Base-by-base conservation (phyloP, 1,284 basidiomycete species). In the Kwoniella shivajii region DNA sequence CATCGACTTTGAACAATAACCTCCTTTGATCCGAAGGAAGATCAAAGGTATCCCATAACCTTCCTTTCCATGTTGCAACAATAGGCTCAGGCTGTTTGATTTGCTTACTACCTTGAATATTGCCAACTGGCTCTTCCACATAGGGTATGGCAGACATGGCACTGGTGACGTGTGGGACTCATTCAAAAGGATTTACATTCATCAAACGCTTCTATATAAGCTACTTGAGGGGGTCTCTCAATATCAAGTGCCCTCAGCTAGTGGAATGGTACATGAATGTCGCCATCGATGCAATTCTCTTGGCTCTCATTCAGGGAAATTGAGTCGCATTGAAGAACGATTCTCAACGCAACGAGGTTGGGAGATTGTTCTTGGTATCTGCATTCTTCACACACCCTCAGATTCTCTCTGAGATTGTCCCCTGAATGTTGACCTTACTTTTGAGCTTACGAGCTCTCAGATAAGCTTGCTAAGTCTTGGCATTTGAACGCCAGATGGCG, bases 1-100 rank as follows among this genome's bases (percentile, higher is more conserved):
- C 70, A 50, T 76, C 74, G 11, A 77, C 61, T 56, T 75, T 77
- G 65, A 71, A 66, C n/a, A 77, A 41, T 27, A 58, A 37, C 30
- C 46, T 58, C 13, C 46, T 6, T 36, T 58, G 51, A 18, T 42
- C 24, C 4, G 37, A 30, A 14, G 44, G 52, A 3, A 38, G 46
- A 50, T 75, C 74, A 24, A 67, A 61, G 1, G 72, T 72, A 49
- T 75, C 73, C 69, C 70, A 72, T n/a, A 75, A 36, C 16, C 60
- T 56, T 1, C 72, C 72, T 18, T 64, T 66, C 65, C 64, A 68
- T 14, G 50, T 53, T 11, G 36, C 22, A 13, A 41, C 53, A 18
- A 36, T 31, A n/a, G 24, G 6, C 20, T 48, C 36, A 9, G 22
- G 7, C 18, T 26, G 38, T 31, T 16, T 18, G 6, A 11, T n/a